Evolutionary conservation across 208 protist species (phyloP).

Genomic region (Acanthamoeba healyi): DNA sequence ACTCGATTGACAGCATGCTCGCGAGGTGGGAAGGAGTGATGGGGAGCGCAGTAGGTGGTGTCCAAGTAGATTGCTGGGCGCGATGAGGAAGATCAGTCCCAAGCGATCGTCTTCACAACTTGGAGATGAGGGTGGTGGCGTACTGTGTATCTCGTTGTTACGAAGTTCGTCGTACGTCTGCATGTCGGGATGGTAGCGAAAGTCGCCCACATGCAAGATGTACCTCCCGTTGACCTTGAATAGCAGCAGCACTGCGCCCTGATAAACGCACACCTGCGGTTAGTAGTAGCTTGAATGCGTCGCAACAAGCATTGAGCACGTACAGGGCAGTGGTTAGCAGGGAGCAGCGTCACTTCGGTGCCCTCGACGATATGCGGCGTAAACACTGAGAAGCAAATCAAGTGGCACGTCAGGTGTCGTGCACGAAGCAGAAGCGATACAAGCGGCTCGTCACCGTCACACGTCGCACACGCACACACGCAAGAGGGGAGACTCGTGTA

Average conservation of each 20-base stretch:
- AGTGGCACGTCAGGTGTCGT: neutral
- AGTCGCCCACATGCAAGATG: constrained; percentile 48
- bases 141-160: constrained; percentile 40
- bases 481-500: neutral
- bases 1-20: constrained; percentile 15
- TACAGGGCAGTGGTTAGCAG: constrained; percentile 69
- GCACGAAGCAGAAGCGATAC: neutral
- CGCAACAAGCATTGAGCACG: neutral
- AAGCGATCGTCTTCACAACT: no score
- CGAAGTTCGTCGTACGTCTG: constrained; percentile 5
- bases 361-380: neutral
- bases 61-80: constrained; percentile 72
- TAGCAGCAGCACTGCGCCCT: constrained; percentile 54
- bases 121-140: neutral
- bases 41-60: constrained; percentile 79
- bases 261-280: neutral
- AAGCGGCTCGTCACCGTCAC: no score
- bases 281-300: neutral
- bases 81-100: no score
- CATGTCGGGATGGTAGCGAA: constrained; percentile 63
- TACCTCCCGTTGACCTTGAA: constrained; percentile 10
- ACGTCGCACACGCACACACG: neutral
- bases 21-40: constrained; percentile 71
- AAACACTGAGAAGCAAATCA: constrained; percentile 27
- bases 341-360: constrained; percentile 59